Evolutionary conservation across 73 alveolate genomes (phyloP).

Genomic region (Blepharisma stoltei): DNA sequence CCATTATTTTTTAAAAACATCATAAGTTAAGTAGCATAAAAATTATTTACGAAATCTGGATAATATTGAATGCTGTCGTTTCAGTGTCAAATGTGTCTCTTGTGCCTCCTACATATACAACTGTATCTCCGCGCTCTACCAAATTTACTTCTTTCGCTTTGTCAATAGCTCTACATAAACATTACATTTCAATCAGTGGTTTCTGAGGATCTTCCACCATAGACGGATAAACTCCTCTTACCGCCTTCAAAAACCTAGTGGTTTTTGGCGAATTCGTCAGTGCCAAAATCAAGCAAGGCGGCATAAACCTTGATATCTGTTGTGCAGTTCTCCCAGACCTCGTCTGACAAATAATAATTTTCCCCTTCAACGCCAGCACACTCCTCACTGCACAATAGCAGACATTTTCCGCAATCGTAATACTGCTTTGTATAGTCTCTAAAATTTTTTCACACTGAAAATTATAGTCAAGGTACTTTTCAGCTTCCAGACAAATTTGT

Average conservation of each 20-base stretch:
- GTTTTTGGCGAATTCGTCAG: constrained; percentile 9
- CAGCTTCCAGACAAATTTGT: constrained; percentile 40
- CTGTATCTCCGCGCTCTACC: constrained; percentile 78
- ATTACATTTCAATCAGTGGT: not conserved
- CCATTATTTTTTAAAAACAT: too few species aligned
- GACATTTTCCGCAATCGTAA: constrained; percentile 32
- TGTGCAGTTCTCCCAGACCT: constrained; percentile 35
- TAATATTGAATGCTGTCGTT: too few species aligned
- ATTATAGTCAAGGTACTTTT: constrained; percentile 29
- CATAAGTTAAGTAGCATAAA: too few species aligned
- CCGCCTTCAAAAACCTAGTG: not conserved
- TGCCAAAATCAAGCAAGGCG: constrained; percentile 35
- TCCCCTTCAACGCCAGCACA: constrained; percentile 16
- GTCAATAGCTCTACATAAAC: constrained; percentile 28
- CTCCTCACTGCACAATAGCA: constrained; percentile 38
- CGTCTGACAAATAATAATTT: constrained; percentile 28
- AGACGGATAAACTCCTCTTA: constrained; percentile 27
- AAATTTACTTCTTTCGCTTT: constrained; percentile 77
- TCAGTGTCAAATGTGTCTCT: too few species aligned
- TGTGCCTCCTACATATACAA: constrained; percentile 44
- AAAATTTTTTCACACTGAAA: constrained; percentile 23
- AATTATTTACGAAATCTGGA: too few species aligned
- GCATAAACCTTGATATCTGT: constrained; percentile 28
- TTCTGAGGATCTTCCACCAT: not conserved
- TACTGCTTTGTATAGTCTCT: not conserved